A percentile compares a stretch with the other conserved stretches of the same genome.
These are phyloP conservation scores for Suhomyces sp. DNA, from an alignment of 805 yeast species.

Conservation along the genomic window DNA sequence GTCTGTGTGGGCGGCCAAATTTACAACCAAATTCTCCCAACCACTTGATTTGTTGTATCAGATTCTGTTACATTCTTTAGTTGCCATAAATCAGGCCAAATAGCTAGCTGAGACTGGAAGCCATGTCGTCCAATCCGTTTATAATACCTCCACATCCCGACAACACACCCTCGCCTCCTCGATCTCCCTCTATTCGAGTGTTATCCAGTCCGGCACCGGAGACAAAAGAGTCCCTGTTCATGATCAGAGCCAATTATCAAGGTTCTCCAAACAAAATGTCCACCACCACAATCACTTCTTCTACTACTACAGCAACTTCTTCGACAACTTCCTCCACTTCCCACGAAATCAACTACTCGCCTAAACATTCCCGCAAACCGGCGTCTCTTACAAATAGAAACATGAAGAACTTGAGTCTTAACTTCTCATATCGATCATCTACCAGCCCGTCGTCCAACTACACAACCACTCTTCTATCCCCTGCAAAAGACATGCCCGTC, in stretches of 20 bases:
- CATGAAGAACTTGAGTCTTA: slow-evolving; percentile 37
- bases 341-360: slow-evolving; percentile 31
- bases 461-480: slow-evolving; percentile 5
- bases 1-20: not conserved
- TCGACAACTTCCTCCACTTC: not conserved
- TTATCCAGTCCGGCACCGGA: not conserved
- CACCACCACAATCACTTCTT: not conserved
- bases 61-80: not conserved
- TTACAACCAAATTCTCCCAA: not conserved
- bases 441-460: slow-evolving; percentile 4
- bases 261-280: not conserved
- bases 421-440: slow-evolving; percentile 12
- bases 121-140: slow-evolving; percentile 5
- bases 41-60: not conserved
- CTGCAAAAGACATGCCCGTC: slow-evolving; percentile 8
- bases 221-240: not conserved
- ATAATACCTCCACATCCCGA: slow-evolving; percentile 4
- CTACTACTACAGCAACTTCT: not conserved
- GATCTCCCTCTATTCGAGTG: not conserved
- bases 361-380: slow-evolving; percentile 34
- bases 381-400: slow-evolving; percentile 27
- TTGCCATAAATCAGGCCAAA: not conserved
- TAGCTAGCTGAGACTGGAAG: not conserved
- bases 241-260: not conserved
- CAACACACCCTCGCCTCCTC: slow-evolving; percentile 5